Evolutionary conservation across 371 early-diverging fungal species (phyloP).

Genomic region (Rhizopus delemar): DNA sequence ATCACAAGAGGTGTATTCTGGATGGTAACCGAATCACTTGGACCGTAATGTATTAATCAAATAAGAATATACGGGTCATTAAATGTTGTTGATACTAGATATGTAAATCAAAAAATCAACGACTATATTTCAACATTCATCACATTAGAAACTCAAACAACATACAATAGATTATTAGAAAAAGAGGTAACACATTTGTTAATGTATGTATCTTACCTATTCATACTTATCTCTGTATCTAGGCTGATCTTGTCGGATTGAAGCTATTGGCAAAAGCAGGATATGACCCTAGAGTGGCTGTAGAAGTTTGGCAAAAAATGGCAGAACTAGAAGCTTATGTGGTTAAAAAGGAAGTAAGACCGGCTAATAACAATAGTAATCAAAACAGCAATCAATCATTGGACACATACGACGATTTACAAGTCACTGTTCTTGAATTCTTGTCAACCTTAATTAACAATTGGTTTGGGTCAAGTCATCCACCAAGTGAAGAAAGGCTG

Average conservation of each 20-base stretch:
- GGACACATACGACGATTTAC: conserved; percentile 21
- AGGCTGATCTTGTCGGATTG: conserved; percentile 45
- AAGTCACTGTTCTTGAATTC: conserved; percentile 25
- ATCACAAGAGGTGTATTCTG: conserved; percentile 51
- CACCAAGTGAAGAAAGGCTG: conserved; percentile 46
- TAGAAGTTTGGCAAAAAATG: conserved; percentile 54
- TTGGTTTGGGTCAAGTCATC: conserved; percentile 57
- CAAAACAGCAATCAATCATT: conserved; percentile 3
- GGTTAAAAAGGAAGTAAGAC: not conserved
- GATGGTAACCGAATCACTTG: conserved; percentile 49
- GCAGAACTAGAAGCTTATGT: conserved; percentile 37
- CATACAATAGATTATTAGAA: conserved; percentile 47
- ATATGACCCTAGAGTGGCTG: conserved; percentile 51
- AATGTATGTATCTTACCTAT: not conserved
- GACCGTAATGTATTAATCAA: conserved; percentile 31
- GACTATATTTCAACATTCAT: conserved; percentile 39
- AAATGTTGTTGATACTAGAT: conserved; percentile 14
- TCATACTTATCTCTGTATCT: not conserved
- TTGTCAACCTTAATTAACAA: conserved; percentile 28
- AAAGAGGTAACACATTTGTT: conserved; percentile 32
- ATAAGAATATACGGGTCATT: not conserved
- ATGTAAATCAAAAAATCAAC: conserved; percentile 50
- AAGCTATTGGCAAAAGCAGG: conserved; percentile 58
- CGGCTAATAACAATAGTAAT: not conserved
- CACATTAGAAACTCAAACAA: conserved; percentile 35